Conservation (phyloP, 371 early-diverging fungal species). For the Mortierella sp. region DNA sequence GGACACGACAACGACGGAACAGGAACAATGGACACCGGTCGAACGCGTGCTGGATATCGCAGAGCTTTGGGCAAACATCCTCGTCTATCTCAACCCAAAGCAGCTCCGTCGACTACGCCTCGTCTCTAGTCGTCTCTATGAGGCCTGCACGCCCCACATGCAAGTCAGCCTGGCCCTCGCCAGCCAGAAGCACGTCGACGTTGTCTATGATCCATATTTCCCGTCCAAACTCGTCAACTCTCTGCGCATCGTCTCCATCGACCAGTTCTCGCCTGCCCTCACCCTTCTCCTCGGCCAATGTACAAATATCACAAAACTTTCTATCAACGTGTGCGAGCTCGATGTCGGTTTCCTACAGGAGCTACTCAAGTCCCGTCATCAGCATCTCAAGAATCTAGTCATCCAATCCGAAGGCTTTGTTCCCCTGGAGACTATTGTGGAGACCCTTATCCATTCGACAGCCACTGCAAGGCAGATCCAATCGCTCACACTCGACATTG, state of each 20-base stretch:
- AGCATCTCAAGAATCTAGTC: slow-evolving; percentile 2
- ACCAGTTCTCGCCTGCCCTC: slow-evolving; percentile 27
- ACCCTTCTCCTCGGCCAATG: slow-evolving; percentile 1
- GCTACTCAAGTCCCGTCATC: background rate
- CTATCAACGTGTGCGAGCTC: slow-evolving; percentile 21
- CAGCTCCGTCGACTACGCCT: slow-evolving; percentile 38
- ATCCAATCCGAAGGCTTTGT: slow-evolving; percentile 37
- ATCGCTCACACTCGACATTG: slow-evolving; percentile 18
- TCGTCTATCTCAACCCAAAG: slow-evolving; percentile 14
- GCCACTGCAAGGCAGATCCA: slow-evolving; percentile 14
- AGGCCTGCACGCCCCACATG: slow-evolving; percentile 21
- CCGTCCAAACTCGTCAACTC: slow-evolving; percentile 12
- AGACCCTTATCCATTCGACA: slow-evolving; percentile 8
- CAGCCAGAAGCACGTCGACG: background rate
- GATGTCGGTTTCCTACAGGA: slow-evolving; percentile 26
- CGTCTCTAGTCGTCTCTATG: slow-evolving; percentile 26
- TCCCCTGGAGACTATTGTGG: slow-evolving; percentile 22
- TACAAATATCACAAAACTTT: slow-evolving; percentile 10
- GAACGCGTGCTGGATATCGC: slow-evolving; percentile 26
- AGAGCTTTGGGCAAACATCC: slow-evolving; percentile 25
- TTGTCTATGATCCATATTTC: background rate
- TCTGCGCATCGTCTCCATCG: slow-evolving; percentile 19
- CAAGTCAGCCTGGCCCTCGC: slow-evolving; percentile 14
- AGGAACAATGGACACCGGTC: background rate
- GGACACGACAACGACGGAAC: background rate